Conservation (phyloP, 2,329 filamentous ascomycete genomes). For the Colletotrichum limetticola region DNA sequence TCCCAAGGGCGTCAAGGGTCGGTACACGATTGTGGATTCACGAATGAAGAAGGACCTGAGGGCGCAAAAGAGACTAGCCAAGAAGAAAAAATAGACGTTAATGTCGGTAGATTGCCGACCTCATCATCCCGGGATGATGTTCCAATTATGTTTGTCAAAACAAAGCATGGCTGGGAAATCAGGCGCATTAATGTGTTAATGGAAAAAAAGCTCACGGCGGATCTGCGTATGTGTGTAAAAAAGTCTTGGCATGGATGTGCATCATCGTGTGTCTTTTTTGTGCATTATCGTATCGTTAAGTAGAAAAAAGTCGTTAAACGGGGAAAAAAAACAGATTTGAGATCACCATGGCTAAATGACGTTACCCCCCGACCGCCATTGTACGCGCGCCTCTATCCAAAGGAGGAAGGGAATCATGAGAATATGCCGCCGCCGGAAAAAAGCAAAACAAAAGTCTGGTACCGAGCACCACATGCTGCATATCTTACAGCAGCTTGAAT, state of each 20-base stretch:
- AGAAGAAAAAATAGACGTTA: slow-evolving; percentile 70
- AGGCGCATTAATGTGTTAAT: slow-evolving; percentile 1
- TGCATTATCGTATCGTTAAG: neutral
- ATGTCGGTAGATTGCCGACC: slow-evolving; percentile 1
- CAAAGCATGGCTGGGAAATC: slow-evolving; percentile 6
- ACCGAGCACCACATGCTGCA: neutral
- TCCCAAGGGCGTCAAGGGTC: slow-evolving; percentile 91
- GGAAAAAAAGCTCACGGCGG: neutral
- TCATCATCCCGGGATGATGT: slow-evolving; percentile 25
- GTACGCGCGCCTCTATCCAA: slow-evolving; percentile 12
- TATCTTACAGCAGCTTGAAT: slow-evolving; percentile 23
- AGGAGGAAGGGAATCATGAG: slow-evolving; percentile 25
- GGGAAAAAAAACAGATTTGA: neutral
- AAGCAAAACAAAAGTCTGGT: slow-evolving; percentile 1
- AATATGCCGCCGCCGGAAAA: slow-evolving; percentile 6
- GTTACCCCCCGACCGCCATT: neutral
- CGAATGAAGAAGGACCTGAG: slow-evolving; percentile 97
- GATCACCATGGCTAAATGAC: neutral
- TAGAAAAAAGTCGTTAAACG: neutral
- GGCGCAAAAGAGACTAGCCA: slow-evolving; percentile 80
- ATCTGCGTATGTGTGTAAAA: neutral
- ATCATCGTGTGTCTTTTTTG: slow-evolving; percentile 13
- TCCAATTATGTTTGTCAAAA: slow-evolving; percentile 25
- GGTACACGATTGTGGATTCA: slow-evolving; percentile 96
- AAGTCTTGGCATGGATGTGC: neutral